These are phyloP conservation scores for Aurantiochytrium sp. DNA, from an alignment of 108 stramenopile species.

Conservation along the genomic window DNA sequence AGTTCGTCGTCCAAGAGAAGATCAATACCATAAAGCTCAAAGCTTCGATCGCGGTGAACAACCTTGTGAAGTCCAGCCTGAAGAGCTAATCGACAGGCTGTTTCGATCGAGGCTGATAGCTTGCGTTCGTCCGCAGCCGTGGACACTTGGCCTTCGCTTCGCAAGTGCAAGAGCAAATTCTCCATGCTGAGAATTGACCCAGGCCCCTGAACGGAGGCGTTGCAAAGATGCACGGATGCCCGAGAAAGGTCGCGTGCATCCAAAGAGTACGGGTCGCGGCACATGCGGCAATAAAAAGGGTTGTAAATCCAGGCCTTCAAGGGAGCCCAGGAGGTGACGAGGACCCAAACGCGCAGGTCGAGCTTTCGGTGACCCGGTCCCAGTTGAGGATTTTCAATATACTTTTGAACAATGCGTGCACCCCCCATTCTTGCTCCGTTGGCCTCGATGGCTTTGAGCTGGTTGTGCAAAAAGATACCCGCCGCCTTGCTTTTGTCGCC, in stretches of 20 bases:
- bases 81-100: not conserved
- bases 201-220: not conserved
- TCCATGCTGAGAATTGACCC: not conserved
- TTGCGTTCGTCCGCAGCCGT: not conserved
- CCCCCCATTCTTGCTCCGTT: not conserved
- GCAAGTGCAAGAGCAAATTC: not conserved
- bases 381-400: not conserved
- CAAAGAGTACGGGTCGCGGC: not conserved
- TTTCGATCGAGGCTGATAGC: not conserved
- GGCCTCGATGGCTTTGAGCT: not conserved
- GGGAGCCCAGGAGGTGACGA: not conserved
- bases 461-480: not conserved
- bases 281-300: not conserved
- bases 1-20: not conserved
- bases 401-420: slow-evolving; percentile 2
- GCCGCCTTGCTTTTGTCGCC: not conserved
- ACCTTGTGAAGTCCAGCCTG: not conserved
- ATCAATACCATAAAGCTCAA: not conserved
- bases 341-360: slow-evolving; percentile 8
- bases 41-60: not conserved
- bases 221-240: not conserved
- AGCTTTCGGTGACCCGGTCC: not conserved
- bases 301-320: not conserved
- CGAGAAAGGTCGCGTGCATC: too few species aligned
- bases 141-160: not conserved